Conservation (phyloP, 805 yeast species). For the Torulaspora quercuum region DNA sequence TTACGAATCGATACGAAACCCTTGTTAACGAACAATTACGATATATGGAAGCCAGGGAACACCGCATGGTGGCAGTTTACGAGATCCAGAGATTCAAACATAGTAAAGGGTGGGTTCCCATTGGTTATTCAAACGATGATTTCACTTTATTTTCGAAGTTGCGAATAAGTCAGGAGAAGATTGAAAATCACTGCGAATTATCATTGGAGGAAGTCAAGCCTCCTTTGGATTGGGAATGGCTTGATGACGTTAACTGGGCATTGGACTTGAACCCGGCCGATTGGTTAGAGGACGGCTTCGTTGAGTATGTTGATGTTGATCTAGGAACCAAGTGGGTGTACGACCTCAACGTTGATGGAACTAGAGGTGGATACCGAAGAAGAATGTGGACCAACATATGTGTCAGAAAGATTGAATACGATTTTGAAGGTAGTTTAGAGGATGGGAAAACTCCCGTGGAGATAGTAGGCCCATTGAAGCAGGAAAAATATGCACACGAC, state of each 20-base stretch:
- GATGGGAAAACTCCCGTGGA: slow-evolving; percentile 12
- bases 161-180: slow-evolving; percentile 33
- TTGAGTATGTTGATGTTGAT: slow-evolving; percentile 60
- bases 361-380: slow-evolving; percentile 47
- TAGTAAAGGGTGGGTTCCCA: slow-evolving; percentile 57
- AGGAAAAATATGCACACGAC: slow-evolving; percentile 12
- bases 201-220: slow-evolving; percentile 44
- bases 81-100: slow-evolving; percentile 59
- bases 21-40: slow-evolving; percentile 41
- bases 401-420: slow-evolving; percentile 24
- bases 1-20: slow-evolving; percentile 49
- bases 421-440: slow-evolving; percentile 4
- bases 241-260: slow-evolving; percentile 49
- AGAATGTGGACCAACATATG: slow-evolving; percentile 61
- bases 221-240: slow-evolving; percentile 59
- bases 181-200: slow-evolving; percentile 20
- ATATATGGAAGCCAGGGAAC: slow-evolving; percentile 42
- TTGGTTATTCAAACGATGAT: slow-evolving; percentile 55
- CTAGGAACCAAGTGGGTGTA: slow-evolving; percentile 84
- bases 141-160: slow-evolving; percentile 48
- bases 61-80: slow-evolving; percentile 57
- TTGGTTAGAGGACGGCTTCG: slow-evolving; percentile 58
- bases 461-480: slow-evolving; percentile 22
- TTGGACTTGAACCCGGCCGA: slow-evolving; percentile 58
- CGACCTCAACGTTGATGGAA: slow-evolving; percentile 44